phyloP scores from a whole-genome alignment of 2,329 filamentous ascomycete genomes.

The Penicillium brevicompactum region DNA sequence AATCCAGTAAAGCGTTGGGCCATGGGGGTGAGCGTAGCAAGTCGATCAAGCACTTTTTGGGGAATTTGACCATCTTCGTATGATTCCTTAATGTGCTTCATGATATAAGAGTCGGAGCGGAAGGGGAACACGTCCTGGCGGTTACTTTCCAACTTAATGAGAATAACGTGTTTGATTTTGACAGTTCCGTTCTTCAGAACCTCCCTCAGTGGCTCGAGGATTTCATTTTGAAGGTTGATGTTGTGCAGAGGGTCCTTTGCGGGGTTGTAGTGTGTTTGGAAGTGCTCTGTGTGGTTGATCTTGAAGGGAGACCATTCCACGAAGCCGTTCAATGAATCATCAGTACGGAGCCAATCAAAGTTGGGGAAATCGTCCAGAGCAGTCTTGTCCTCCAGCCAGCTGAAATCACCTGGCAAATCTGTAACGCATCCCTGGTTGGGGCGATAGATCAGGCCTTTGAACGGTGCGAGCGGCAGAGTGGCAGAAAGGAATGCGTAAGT shows the following conservation, averaged over 20 bases:
- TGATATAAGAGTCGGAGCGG: constrained; percentile 38
- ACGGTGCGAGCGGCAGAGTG: constrained; percentile 20
- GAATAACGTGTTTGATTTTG: constrained; percentile 46
- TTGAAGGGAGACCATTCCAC: constrained; percentile 18
- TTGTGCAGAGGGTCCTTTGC: constrained; percentile 16
- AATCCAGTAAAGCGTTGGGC: constrained; percentile 28
- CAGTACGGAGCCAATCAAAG: constrained; percentile 17
- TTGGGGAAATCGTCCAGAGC: constrained; percentile 13
- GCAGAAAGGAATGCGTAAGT: constrained; percentile 20
- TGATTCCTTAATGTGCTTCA: constrained; percentile 38
- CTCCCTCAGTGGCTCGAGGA: constrained; percentile 14
- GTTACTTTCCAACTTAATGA: constrained; percentile 48
- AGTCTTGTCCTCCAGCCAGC: constrained; percentile 16
- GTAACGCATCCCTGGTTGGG: constrained; percentile 4
- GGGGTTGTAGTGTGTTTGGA: constrained; percentile 14
- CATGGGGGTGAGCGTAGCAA: constrained; percentile 28
- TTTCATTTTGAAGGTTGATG: constrained; percentile 14
- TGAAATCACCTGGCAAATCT: constrained; percentile 10
- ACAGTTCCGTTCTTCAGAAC: constrained; percentile 26
- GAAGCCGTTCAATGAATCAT: constrained; percentile 6
- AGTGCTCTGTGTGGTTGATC: constrained; percentile 1
- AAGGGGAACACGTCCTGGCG: constrained; percentile 50
- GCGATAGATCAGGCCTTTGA: constrained; percentile 11
- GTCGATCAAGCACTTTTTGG: constrained; percentile 22
- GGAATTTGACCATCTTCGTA: constrained; percentile 39